phyloP scores from a whole-genome alignment of 495 filamentous ascomycete species.

The Penicillium odoratum region DNA sequence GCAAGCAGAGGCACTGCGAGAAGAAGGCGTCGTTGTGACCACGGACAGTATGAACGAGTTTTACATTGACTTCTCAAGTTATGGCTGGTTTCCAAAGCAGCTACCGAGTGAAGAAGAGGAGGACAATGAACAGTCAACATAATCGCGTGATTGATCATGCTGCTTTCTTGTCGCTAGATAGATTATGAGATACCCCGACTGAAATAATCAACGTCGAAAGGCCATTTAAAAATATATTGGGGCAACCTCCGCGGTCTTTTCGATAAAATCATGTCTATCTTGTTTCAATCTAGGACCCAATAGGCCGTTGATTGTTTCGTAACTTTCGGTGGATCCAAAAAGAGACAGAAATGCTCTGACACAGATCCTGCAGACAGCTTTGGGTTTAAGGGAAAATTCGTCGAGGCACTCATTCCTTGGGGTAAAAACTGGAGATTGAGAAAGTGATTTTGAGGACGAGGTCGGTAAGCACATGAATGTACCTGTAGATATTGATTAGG shows the following conservation, averaged over 20 bases:
- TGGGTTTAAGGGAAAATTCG: no score
- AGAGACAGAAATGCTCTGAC: no score
- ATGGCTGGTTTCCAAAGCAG: conserved; percentile 73
- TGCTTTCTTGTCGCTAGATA: background rate
- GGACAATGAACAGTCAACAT: background rate
- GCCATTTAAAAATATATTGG: background rate
- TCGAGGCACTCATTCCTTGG: no score
- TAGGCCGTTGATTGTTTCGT: no score
- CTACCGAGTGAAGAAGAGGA: conserved; percentile 38
- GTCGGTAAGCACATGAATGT: background rate
- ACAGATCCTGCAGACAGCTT: no score
- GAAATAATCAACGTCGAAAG: background rate
- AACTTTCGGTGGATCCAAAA: no score
- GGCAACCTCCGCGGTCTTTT: background rate
- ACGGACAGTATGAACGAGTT: conserved; percentile 67
- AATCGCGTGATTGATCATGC: background rate
- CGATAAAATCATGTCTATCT: background rate
- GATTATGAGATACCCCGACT: background rate
- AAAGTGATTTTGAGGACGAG: background rate
- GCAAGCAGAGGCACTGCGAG: conserved; percentile 65
- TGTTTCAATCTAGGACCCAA: no score
- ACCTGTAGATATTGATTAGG: background rate
- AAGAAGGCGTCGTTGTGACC: conserved; percentile 69
- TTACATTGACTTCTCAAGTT: conserved; percentile 63
- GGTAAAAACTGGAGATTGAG: background rate